Evolutionary conservation across 352 stramenopile genomes (phyloP).

Genomic region (Pythium aquatile): DNA sequence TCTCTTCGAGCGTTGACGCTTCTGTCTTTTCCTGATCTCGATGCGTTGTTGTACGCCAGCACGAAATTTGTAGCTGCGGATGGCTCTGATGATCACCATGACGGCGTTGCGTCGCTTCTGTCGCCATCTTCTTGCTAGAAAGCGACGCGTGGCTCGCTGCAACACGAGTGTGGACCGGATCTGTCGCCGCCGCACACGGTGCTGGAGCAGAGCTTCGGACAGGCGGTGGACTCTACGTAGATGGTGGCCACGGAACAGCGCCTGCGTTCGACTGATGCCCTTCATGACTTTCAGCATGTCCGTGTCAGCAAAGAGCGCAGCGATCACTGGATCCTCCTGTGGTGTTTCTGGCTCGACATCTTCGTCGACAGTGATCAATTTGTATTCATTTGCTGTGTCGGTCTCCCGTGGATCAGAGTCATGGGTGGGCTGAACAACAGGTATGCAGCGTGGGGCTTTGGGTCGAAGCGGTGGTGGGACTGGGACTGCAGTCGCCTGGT

Average conservation of each 20-base stretch:
- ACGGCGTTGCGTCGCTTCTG: slow-evolving; percentile 21
- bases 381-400: not conserved
- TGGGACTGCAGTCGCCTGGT: slow-evolving; percentile 11
- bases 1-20: not conserved
- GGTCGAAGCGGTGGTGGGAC: slow-evolving; percentile 2
- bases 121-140: slow-evolving; percentile 12
- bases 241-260: slow-evolving; percentile 29
- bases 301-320: not conserved
- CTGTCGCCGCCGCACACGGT: slow-evolving; percentile 4
- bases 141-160: slow-evolving; percentile 19
- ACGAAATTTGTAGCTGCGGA: slow-evolving; percentile 21
- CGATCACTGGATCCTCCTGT: not conserved
- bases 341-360: not conserved
- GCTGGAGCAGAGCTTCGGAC: slow-evolving; percentile 21
- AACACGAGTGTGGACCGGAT: slow-evolving; percentile 23
- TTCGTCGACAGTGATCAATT: not conserved
- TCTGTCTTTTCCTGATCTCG: slow-evolving; percentile 9
- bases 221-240: slow-evolving; percentile 26
- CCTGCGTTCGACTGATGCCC: slow-evolving; percentile 28
- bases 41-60: slow-evolving; percentile 9
- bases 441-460: not conserved
- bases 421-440: not conserved
- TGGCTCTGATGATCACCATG: slow-evolving; percentile 13
- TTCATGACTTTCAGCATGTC: slow-evolving; percentile 31
- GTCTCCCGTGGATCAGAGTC: not conserved